Evolutionary conservation across 495 filamentous ascomycete species (phyloP).

Genomic region (Penicillium herquei): DNA sequence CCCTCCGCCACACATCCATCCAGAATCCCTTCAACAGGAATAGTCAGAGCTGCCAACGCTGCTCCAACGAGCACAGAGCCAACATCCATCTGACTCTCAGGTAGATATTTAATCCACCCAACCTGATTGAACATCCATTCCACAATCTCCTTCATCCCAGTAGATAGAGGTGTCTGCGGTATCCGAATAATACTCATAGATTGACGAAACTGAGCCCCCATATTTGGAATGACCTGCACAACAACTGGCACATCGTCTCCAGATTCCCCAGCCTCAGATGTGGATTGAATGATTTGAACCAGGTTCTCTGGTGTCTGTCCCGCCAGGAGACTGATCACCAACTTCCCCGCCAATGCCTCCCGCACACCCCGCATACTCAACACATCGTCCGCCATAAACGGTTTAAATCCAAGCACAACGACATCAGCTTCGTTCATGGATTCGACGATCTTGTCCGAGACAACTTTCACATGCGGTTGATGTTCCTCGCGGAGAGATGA

Average conservation of each 20-base stretch:
- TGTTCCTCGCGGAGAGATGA: constrained; percentile 10
- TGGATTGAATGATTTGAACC: constrained; percentile 54
- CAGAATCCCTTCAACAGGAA: constrained; percentile 37
- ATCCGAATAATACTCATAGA: constrained; percentile 37
- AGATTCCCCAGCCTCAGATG: background rate
- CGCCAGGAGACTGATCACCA: constrained; percentile 81
- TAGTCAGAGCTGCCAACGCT: constrained; percentile 30
- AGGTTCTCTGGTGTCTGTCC: constrained; percentile 72
- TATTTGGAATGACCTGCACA: constrained; percentile 36
- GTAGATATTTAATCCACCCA: constrained; percentile 32
- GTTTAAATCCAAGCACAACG: constrained; percentile 36
- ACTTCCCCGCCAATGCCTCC: constrained; percentile 60
- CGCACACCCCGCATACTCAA: constrained; percentile 23
- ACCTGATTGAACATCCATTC: constrained; percentile 31
- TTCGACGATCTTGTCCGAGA: constrained; percentile 18
- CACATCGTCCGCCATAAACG: constrained; percentile 33
- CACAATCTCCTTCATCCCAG: constrained; percentile 13
- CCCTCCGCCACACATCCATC: constrained; percentile 42
- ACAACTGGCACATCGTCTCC: constrained; percentile 14
- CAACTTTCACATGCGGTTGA: constrained; percentile 15
- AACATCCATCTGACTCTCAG: constrained; percentile 25
- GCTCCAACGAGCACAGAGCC: constrained; percentile 33
- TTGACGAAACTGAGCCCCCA: constrained; percentile 32
- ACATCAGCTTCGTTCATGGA: constrained; percentile 32
- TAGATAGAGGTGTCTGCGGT: constrained; percentile 8